Evolutionary conservation across 306 rosid species (phyloP).

Genomic region (Lablab purpureus): DNA sequence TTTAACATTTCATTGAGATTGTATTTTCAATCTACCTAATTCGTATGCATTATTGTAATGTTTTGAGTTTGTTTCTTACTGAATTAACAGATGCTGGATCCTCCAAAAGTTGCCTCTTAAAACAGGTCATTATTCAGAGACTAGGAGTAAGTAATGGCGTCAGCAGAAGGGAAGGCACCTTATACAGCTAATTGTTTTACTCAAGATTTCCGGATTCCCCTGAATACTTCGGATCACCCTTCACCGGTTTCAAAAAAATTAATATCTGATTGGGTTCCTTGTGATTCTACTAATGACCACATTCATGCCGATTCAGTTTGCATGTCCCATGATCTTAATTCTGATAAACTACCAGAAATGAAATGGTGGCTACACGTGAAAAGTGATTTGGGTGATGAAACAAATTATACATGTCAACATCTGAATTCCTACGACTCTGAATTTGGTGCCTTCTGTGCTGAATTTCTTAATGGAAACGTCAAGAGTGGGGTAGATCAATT

Average conservation of each 20-base stretch:
- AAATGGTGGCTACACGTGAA: constrained; percentile 81
- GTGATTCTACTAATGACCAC: constrained; percentile 46
- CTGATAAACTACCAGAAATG: constrained; percentile 49
- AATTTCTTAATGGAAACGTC: constrained; percentile 47
- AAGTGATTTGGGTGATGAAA: constrained; percentile 54
- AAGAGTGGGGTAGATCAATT: constrained; percentile 47
- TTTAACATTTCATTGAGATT: constrained; percentile 17
- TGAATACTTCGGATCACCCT: constrained; percentile 35
- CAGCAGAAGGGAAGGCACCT: constrained; percentile 45
- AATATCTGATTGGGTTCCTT: constrained; percentile 54
- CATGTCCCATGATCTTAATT: constrained; percentile 34
- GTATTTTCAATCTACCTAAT: constrained; percentile 28
- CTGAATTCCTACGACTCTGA: constrained; percentile 54
- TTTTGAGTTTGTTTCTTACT: constrained; percentile 28
- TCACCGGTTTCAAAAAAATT: constrained; percentile 37
- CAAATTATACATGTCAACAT: constrained; percentile 54
- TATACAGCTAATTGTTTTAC: constrained; percentile 43
- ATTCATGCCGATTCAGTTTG: constrained; percentile 42
- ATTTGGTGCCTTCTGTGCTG: constrained; percentile 51
- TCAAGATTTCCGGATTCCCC: constrained; percentile 42
- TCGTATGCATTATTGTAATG: constrained; percentile 23
- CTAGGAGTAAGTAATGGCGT: constrained; percentile 39
- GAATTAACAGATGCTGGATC: constrained; percentile 34
- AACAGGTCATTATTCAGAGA: neutral
- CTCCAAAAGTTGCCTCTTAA: constrained; percentile 23